Percentiles rank a stretch among this genome's conserved stretches.
Conservation (phyloP, 371 early-diverging fungal species). For the Mortierella sp. region DNA sequence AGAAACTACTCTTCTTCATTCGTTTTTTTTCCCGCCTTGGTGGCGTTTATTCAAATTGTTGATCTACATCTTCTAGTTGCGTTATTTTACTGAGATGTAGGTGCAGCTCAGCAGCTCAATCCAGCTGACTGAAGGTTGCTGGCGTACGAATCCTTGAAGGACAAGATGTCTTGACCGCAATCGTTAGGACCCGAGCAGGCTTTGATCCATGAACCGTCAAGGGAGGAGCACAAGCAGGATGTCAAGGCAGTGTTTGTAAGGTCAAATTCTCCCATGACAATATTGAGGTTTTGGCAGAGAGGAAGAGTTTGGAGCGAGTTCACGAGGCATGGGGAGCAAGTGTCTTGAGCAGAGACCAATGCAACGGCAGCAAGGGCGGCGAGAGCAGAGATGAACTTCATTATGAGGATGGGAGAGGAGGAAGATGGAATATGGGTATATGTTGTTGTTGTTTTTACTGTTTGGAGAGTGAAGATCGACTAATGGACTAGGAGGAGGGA, state of each 20-base stretch:
- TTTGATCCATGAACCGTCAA: constrained; percentile 42
- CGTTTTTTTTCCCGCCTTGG: neutral
- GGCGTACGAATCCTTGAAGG: constrained; percentile 26
- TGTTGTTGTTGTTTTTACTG: neutral
- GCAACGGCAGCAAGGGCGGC: constrained; percentile 8
- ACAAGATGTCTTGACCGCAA: constrained; percentile 25
- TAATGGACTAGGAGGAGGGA: neutral
- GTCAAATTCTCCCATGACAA: neutral
- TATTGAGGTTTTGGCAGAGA: constrained; percentile 1
- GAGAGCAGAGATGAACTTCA: constrained; percentile 5
- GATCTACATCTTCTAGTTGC: no score
- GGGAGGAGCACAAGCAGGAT: constrained; percentile 38
- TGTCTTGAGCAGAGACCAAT: constrained; percentile 20
- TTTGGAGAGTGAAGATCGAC: neutral
- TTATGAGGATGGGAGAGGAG: neutral
- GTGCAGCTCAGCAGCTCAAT: constrained; percentile 19
- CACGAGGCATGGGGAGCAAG: constrained; percentile 31
- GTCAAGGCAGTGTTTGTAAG: constrained; percentile 14
- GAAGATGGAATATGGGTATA: neutral
- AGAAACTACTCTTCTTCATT: neutral
- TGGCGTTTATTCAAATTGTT: no score
- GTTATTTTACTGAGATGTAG: constrained; percentile 10
- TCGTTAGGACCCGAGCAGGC: constrained; percentile 5
- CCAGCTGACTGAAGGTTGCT: constrained; percentile 18
- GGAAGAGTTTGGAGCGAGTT: constrained; percentile 27